Conservation (phyloP, 1,139 yeast genomes). For the Geotrichum candidum region DNA sequence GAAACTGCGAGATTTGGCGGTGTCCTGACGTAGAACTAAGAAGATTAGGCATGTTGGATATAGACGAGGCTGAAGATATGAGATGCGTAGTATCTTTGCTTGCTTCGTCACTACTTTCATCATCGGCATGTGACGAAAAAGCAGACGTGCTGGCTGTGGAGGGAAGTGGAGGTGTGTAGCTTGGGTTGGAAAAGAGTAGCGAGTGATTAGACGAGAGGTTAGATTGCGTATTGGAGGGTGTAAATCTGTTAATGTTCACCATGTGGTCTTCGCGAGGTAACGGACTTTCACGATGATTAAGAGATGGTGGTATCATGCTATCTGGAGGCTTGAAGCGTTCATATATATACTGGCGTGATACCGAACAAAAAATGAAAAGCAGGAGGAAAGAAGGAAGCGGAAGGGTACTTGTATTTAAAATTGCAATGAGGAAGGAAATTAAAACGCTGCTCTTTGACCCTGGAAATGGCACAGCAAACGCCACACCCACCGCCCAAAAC, state of each 20-base stretch:
- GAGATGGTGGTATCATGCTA: background rate
- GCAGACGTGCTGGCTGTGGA: slow-evolving; percentile 7
- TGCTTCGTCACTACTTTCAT: slow-evolving; percentile 1
- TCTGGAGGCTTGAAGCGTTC: background rate
- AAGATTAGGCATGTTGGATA: slow-evolving; percentile 8
- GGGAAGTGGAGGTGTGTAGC: background rate
- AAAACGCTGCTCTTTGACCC: background rate
- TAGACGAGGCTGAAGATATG: background rate
- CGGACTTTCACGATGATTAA: slow-evolving; percentile 6
- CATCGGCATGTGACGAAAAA: background rate
- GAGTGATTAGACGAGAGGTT: background rate
- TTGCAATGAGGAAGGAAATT: background rate
- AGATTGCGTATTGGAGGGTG: background rate
- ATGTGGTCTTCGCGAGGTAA: slow-evolving; percentile 7
- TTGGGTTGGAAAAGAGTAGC: background rate
- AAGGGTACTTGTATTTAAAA: background rate
- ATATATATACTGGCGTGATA: background rate
- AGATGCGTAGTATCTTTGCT: slow-evolving; percentile 7
- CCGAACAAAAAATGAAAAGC: background rate
- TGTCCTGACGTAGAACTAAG: slow-evolving; percentile 7
- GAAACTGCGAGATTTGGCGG: slow-evolving; percentile 15
- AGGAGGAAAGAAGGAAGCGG: background rate
- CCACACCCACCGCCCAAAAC: background rate
- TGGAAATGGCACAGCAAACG: background rate
- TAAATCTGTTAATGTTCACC: slow-evolving; percentile 6